Conservation (phyloP, 495 filamentous ascomycete genomes). For the Parachaetomium inaequale region DNA sequence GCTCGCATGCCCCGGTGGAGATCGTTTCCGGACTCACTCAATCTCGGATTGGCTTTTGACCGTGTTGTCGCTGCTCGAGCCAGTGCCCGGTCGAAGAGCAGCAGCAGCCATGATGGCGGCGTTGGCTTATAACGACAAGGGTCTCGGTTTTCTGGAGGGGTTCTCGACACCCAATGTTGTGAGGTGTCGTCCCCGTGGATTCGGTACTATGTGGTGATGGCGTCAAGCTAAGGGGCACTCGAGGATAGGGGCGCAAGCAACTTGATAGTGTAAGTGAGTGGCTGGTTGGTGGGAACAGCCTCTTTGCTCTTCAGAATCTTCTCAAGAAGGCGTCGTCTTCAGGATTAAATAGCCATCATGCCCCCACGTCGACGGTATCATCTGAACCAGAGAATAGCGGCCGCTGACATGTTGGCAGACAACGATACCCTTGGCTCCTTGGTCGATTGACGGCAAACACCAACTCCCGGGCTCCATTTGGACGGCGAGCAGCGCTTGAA, state of each 20-base stretch:
- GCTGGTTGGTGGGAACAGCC: background rate
- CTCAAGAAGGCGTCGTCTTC: background rate
- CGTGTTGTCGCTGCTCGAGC: background rate
- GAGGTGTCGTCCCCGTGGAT: background rate
- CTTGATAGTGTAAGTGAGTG: background rate
- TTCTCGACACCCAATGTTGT: background rate
- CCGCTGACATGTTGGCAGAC: background rate
- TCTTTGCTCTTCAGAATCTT: background rate
- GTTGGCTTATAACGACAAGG: conserved; percentile 2
- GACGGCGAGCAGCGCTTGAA: background rate
- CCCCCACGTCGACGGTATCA: background rate
- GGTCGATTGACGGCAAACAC: background rate
- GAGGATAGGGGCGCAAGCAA: background rate
- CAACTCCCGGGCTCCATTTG: background rate
- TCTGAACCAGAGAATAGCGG: background rate
- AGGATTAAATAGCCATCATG: background rate
- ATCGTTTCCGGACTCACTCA: conserved; percentile 8
- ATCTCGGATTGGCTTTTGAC: conserved; percentile 1
- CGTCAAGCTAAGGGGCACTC: background rate
- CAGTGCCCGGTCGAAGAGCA: background rate
- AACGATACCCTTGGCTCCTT: background rate
- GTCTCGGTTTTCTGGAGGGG: background rate
- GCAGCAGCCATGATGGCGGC: background rate
- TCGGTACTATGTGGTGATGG: background rate
- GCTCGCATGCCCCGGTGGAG: conserved; percentile 11